phyloP scores from a whole-genome alignment of 371 early-diverging fungal genomes.

The Amoeboaphelidium protococcarum region DNA sequence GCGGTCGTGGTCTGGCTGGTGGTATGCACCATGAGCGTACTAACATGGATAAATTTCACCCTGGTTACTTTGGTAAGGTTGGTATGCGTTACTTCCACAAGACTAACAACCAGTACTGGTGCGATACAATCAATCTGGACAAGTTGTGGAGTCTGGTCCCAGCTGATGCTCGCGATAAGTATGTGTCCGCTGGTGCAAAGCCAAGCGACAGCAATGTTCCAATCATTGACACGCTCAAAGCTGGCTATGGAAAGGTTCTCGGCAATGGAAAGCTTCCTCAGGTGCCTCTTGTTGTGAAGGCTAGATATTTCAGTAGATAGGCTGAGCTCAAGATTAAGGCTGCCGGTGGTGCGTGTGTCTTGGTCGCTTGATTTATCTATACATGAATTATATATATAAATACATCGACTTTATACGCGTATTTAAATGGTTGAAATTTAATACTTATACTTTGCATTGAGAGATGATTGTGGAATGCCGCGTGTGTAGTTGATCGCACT shows the following conservation, averaged over 20 bases:
- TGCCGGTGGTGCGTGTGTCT: slow-evolving; percentile 79
- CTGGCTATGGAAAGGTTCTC: slow-evolving; percentile 91
- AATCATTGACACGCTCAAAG: slow-evolving; percentile 67
- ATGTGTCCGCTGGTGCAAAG: too few species aligned
- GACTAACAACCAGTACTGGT: slow-evolving; percentile 71
- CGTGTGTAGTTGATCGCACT: too few species aligned
- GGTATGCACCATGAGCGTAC: slow-evolving; percentile 99
- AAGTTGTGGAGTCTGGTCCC: slow-evolving; percentile 83
- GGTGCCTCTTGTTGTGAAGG: slow-evolving; percentile 91
- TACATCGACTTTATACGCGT: too few species aligned
- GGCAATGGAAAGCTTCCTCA: slow-evolving; percentile 77
- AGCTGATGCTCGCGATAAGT: slow-evolving; percentile 61
- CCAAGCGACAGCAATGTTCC: slow-evolving; percentile 77
- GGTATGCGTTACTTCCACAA: slow-evolving; percentile 98
- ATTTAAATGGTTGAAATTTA: too few species aligned
- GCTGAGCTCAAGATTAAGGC: slow-evolving; percentile 97
- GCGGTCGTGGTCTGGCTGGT: slow-evolving; percentile 99
- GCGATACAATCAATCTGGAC: slow-evolving; percentile 75
- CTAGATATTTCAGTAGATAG: slow-evolving; percentile 71
- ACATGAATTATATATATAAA: too few species aligned
- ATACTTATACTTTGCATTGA: too few species aligned
- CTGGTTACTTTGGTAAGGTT: slow-evolving; percentile 99
- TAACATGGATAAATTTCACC: slow-evolving; percentile 99
- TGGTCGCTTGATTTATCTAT: slow-evolving; percentile 23
- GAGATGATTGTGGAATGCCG: too few species aligned